Evolutionary conservation across 129 eudicot species (phyloP), one percentile per base, ranked within the genome.

Genomic region (Scalesia atractyloides): DNA sequence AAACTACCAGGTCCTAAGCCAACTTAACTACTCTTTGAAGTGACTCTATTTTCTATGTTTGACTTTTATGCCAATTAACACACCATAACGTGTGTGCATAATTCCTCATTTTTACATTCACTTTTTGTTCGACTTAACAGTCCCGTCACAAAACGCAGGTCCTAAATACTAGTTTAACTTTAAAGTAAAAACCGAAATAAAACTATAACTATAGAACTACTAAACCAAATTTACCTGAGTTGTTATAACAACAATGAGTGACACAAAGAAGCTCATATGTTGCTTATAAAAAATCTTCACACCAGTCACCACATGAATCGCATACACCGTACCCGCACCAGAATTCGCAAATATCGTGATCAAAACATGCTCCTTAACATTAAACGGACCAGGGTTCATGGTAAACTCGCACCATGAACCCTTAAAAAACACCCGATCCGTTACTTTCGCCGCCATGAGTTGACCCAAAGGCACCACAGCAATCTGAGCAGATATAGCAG

Each of bases 391-490:
- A 15, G 98, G 98, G 62, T 92, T 92, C 69, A 89, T 49, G 0
- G 87, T 87, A n/a, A 92, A 92, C 71, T 87, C 96, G 83, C 84
- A 92, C 2, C 87, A 56, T 0, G 82, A 79, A 20, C 92, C 92
- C 20, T 71, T 66, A 52, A 87, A 79, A 73, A 92, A 85, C 0
- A 84, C 80, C 11, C 96, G 82, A 24, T 78, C 80, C 0, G 96
- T 88, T 7, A 92, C 69, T 70, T 36, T 87, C 0, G 98, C 89
- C 8, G 98, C 98, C 98, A 89, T 92, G 53, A 85, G 82, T 60
- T 89, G 98, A 30, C 96, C 98, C 7, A 92, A 79, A 3, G 98
- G 98, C 0, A 92, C 96, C 18, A 92, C 98, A 2, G 95, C 98
- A 48, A 89, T 87, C 78, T 92, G 98, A 14, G 96, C 98, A 0